phyloP scores from a whole-genome alignment of 768 basidiomycete genomes.

The Terana coerulea region DNA sequence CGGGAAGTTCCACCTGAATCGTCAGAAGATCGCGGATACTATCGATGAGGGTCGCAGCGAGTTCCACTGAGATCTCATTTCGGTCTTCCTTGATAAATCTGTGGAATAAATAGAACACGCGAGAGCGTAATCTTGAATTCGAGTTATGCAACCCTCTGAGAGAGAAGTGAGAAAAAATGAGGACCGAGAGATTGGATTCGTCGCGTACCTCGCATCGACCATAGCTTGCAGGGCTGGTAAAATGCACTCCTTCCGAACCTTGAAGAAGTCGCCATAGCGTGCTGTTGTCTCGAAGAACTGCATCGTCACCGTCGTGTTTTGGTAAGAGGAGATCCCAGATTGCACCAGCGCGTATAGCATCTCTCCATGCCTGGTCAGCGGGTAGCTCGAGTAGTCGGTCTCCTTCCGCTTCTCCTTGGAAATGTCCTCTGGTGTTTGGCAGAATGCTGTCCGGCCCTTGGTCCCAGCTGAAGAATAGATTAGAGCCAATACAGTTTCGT shows the following conservation, averaged over 20 bases:
- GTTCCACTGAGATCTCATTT: constrained; percentile 69
- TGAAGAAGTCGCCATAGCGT: constrained; percentile 97
- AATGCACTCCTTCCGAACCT: constrained; percentile 85
- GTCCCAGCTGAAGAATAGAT: constrained; percentile 47
- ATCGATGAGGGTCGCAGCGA: constrained; percentile 69
- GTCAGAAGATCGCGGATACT: constrained; percentile 73
- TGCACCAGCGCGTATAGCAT: constrained; percentile 82
- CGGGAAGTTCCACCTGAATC: constrained; percentile 74
- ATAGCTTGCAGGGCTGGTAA: constrained; percentile 85
- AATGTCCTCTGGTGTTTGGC: constrained; percentile 58
- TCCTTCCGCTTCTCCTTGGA: constrained; percentile 66
- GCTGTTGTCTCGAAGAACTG: constrained; percentile 92
- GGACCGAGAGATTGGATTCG: background rate
- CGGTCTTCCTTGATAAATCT: constrained; percentile 84
- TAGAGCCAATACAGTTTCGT: background rate
- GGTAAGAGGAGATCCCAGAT: constrained; percentile 78
- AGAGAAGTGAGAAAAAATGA: background rate
- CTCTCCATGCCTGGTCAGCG: constrained; percentile 87
- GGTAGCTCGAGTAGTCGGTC: constrained; percentile 72
- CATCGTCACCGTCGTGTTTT: constrained; percentile 77
- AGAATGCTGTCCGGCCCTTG: constrained; percentile 85
- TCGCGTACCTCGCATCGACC: constrained; percentile 71
- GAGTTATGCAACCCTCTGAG: constrained; percentile 82
- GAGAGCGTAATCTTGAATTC: constrained; percentile 62
- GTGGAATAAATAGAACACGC: constrained; percentile 90